A percentile compares a stretch with the other conserved stretches of the same genome.
Conservation (phyloP, 345 rosid genomes). For the Syzygium grande region DNA sequence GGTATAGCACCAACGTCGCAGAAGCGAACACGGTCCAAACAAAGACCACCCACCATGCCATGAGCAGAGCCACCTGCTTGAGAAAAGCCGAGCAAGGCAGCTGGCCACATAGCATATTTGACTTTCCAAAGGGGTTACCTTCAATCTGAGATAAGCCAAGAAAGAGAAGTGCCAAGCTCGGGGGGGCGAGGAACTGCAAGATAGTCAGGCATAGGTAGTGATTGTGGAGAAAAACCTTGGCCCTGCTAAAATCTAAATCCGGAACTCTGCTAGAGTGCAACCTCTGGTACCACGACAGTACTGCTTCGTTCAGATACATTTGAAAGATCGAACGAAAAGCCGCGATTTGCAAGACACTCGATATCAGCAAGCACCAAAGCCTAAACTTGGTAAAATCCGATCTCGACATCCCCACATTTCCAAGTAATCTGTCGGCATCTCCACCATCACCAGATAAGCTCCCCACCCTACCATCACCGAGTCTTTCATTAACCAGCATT, state of each 20-base stretch:
- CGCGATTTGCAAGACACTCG: constrained; percentile 47
- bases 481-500: constrained; percentile 28
- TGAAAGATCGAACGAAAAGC: constrained; percentile 73
- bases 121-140: constrained; percentile 25
- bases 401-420: constrained; percentile 51
- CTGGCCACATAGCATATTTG: constrained; percentile 32
- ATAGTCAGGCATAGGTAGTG: constrained; percentile 73
- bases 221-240: constrained; percentile 86
- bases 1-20: constrained; percentile 51
- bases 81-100: constrained; percentile 47
- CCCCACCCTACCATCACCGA: constrained; percentile 8
- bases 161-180: constrained; percentile 51
- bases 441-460: not conserved
- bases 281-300: constrained; percentile 86
- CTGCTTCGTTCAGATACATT: constrained; percentile 88
- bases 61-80: constrained; percentile 41
- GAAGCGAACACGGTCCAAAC: constrained; percentile 59
- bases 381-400: constrained; percentile 41
- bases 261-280: constrained; percentile 81
- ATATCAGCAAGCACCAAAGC: constrained; percentile 40
- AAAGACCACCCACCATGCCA: constrained; percentile 93
- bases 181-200: constrained; percentile 65
- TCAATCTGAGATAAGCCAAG: constrained; percentile 63
- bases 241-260: constrained; percentile 86
- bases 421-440: constrained; percentile 30